Evolutionary conservation across 192 early-diverging fungal species (phyloP).

Genomic region (Cetraspora pellucida): DNA sequence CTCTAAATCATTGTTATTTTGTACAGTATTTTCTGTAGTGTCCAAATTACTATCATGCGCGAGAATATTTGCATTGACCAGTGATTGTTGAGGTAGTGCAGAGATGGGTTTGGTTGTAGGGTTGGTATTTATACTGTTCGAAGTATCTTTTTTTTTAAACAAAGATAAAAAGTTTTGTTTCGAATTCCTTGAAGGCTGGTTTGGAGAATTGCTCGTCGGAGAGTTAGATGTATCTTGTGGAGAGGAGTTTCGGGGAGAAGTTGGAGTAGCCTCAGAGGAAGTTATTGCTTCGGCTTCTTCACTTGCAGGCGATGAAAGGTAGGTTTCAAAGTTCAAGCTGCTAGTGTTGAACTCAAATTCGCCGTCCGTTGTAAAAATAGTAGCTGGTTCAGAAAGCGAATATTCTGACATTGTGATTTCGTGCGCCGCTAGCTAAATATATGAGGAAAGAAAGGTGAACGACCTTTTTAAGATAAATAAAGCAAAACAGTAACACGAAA

Average conservation of each 20-base stretch:
- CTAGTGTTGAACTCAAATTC: not conserved
- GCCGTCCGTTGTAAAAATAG: not conserved
- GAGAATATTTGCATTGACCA: not conserved
- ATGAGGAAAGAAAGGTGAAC: not conserved
- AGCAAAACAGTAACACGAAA: not conserved
- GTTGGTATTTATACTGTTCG: not conserved
- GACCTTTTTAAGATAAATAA: not conserved
- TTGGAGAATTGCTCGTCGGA: too few species aligned
- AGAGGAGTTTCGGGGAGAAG: too few species aligned
- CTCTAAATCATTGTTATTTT: conserved; percentile 4
- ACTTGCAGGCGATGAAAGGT: not conserved
- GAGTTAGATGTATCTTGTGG: too few species aligned
- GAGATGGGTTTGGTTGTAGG: not conserved
- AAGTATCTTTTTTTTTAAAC: conserved; percentile 24
- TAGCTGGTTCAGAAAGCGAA: not conserved
- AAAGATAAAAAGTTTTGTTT: conserved; percentile 16
- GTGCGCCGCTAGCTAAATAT: not conserved
- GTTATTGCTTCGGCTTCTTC: not conserved
- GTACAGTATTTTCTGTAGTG: not conserved
- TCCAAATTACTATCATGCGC: not conserved
- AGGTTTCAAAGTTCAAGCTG: not conserved
- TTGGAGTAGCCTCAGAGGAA: not conserved
- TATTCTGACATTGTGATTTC: conserved; percentile 8
- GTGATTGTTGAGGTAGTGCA: conserved; percentile 5
- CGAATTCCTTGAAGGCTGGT: not conserved